Percentiles rank a stretch among this genome's conserved stretches.
Evolutionary conservation across 805 yeast genomes (phyloP).

Genomic region (Maudiozyma turicensis): DNA sequence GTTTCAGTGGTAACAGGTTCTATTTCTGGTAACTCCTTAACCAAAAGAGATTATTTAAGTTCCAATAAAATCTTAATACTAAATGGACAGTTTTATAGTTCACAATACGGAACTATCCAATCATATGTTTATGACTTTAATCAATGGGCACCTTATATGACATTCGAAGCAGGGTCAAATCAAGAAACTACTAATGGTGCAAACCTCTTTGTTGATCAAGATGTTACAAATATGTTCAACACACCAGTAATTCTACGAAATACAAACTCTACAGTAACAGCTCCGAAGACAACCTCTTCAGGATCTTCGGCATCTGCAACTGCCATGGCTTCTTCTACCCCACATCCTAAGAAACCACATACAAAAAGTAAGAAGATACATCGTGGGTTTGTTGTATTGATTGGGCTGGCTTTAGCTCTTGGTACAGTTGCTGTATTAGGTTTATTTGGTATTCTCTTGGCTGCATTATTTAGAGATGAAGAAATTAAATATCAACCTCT

Average conservation of each 20-base stretch:
- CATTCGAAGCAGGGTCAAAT: not conserved
- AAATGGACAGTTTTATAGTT: constrained; percentile 32
- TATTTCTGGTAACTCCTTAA: not conserved
- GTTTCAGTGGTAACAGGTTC: not conserved
- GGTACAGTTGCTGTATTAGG: constrained; percentile 38
- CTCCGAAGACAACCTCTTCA: constrained; percentile 4
- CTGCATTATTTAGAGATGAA: constrained; percentile 30
- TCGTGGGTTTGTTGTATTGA: constrained; percentile 58
- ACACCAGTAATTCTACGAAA: constrained; percentile 17
- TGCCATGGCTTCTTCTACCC: constrained; percentile 11
- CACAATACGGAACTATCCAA: constrained; percentile 26
- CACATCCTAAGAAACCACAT: constrained; percentile 2
- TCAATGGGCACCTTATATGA: constrained; percentile 21
- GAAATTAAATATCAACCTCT: constrained; percentile 37
- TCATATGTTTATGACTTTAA: constrained; percentile 16
- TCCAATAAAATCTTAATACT: constrained; percentile 17
- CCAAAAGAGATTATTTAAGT: not conserved
- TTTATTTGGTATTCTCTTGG: constrained; percentile 29
- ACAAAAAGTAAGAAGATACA: constrained; percentile 22
- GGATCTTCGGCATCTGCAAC: constrained; percentile 2
- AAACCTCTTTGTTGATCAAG: constrained; percentile 27
- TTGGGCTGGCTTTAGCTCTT: constrained; percentile 58
- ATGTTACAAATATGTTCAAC: constrained; percentile 27
- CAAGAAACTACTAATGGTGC: constrained; percentile 3
- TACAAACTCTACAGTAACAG: constrained; percentile 8